Evolutionary conservation across 306 rosid genomes (phyloP), one percentile per base, ranked within the genome.

Genomic region (Quercus variabilis): DNA sequence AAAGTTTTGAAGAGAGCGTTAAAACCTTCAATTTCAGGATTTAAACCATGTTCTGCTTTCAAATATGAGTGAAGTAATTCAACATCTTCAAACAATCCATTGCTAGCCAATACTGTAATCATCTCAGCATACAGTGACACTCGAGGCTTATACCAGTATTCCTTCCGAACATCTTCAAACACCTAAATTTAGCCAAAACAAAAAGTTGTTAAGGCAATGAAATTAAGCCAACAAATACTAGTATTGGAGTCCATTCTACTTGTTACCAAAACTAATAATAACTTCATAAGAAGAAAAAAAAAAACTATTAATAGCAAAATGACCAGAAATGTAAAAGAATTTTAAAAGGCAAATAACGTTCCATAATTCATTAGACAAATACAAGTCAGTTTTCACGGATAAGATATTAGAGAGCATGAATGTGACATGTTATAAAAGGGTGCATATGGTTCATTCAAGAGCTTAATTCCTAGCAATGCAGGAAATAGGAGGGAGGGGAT

Each of bases 81-180:
- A 52, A 88, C 81, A 74, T 77, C 64, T 13, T 83, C 85, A 31
- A 79, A 43, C 70, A 86, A 79, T 63, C 83, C 89, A 83, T 77
- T 88, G 73, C 64, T 59, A 64, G 85, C 89, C 55, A 76, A 67
- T 58, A 83, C 81, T 51, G 57, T 51, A 26, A 88, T 79, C 78
- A 88, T 70, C 54, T 83, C 88, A 74, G 83, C 79, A 77, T 85
- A 88, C 38, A 86, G 55, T 12, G 81, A 81, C 55, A 86, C 85
- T 79, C 71, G 83, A 23, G 88, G 89, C 83, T 79, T 85, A 54
- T 85, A 81, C 88, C 89, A 81, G 78, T 75, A 46, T 54, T 88
- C 91, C 71, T 60, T 81, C 68, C 84, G 81, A 51, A 88, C 73
- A 43, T 85, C 88, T 46, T 88, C 82, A 12, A 86, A 83, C 25